Evolutionary conservation across 2,329 filamentous ascomycete species (phyloP), one percentile per base, ranked within the genome.

Genomic region (Neobulgaria alba): DNA sequence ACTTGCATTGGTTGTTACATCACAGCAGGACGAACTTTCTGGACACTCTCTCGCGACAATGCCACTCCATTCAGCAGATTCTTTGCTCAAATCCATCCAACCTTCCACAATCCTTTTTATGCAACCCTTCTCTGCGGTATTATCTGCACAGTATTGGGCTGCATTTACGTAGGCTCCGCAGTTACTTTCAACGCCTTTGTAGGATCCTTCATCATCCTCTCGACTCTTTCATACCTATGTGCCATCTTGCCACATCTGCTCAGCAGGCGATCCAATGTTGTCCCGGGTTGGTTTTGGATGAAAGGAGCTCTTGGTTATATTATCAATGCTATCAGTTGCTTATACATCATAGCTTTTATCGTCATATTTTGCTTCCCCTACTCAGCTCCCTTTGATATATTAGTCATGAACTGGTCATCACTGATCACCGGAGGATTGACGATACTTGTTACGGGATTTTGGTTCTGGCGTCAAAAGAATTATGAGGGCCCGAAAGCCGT

Each of bases 131-230:
- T 65, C 3, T 70, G 68, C 63, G 59, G 63, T 5, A 48, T 62
- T 29, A 57, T 69, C 36, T 69, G 69, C 14, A 74, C 74, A 0
- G 55, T 78, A 3, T 63, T 84, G 0, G 78, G 77, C 1, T 68
- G 67, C 38, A 77, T 84, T 33, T 82, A 82, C 49, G 68, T 84
- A 1, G 79, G 74, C 15, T 75, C 67, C 48, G 70, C 67, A 2
- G 78, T 76, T 0, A 79, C 80, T 0, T 84, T 84, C 61, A 71
- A 73, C 33, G 78, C 78, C 0, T 73, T 84, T 17, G 72, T 82
- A 9, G 75, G 75, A 7, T 69, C 65, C 0, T 77, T 75, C 56
- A 67, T 75, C 44, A 64, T 77, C 7, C 63, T 77, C 1, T 63
- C 63, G 3, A 68, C 68, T 0, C 52, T 69, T 15, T 77, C 73